Percentiles rank a stretch among this genome's conserved stretches.
These are phyloP conservation scores for Chalaropsis ovoidea DNA, from an alignment of 2,329 filamentous ascomycete species.

Conservation along the genomic window DNA sequence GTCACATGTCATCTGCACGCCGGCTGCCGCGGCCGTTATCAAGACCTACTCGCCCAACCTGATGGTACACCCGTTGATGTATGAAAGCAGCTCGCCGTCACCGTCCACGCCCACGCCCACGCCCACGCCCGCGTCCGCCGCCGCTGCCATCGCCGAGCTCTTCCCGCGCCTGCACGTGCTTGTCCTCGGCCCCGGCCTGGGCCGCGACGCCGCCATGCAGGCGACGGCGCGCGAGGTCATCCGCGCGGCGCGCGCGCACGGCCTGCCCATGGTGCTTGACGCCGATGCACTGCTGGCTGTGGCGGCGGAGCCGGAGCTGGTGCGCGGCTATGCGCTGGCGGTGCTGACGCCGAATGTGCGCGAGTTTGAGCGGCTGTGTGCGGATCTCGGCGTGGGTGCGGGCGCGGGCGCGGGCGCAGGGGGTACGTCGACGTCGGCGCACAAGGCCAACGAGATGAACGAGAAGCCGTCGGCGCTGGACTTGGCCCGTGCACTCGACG, in stretches of 20 bases:
- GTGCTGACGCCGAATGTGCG: conserved; percentile 93
- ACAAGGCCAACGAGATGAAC: conserved; percentile 32
- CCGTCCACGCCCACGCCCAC: too few relatives aligned
- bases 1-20: conserved; percentile 94
- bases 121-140: conserved; percentile 36
- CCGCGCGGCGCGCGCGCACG: conserved; percentile 58
- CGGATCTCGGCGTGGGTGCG: conserved; percentile 40
- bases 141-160: conserved; percentile 61
- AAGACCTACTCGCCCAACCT: conserved; percentile 97
- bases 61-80: conserved; percentile 96
- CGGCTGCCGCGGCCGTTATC: conserved; percentile 74
- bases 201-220: conserved; percentile 82
- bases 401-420: too few relatives aligned
- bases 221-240: conserved; percentile 73
- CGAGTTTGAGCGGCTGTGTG: conserved; percentile 76
- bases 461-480: conserved; percentile 41
- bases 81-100: conserved; percentile 47
- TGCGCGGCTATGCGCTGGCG: conserved; percentile 70
- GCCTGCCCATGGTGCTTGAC: conserved; percentile 77
- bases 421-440: conserved; percentile 33
- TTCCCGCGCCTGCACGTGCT: conserved; percentile 81
- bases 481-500: conserved; percentile 66
- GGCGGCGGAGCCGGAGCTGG: conserved; percentile 61
- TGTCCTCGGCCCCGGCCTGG: conserved; percentile 84
- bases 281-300: conserved; percentile 79